Evolutionary conservation across 345 rosid genomes (phyloP).

Genomic region (Moricandia moricandioides): DNA sequence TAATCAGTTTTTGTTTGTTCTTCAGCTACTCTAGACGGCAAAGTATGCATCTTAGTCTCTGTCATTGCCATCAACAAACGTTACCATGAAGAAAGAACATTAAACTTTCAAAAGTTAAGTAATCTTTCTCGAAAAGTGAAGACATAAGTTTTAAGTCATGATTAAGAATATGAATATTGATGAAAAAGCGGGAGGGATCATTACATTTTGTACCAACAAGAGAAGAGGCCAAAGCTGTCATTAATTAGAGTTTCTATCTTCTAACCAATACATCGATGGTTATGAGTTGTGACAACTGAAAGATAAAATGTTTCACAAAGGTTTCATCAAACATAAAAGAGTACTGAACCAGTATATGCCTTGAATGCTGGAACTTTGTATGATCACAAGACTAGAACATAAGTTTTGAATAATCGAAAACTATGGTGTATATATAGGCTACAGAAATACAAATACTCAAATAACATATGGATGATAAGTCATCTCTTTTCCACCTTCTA

Average conservation of each 20-base stretch:
- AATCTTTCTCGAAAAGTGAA: slow-evolving; percentile 28
- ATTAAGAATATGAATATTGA: slow-evolving; percentile 33
- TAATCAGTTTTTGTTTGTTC: slow-evolving; percentile 11
- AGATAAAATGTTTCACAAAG: not conserved
- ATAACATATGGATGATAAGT: slow-evolving; percentile 4
- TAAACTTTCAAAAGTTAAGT: slow-evolving; percentile 31
- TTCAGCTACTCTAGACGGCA: slow-evolving; percentile 14
- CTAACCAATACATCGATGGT: slow-evolving; percentile 13
- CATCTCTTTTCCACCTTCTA: too few relatives aligned
- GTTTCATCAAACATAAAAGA: not conserved
- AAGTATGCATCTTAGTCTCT: slow-evolving; percentile 14
- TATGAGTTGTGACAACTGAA: slow-evolving; percentile 18
- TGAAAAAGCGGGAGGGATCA: slow-evolving; percentile 32
- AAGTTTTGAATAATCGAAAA: not conserved
- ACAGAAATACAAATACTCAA: slow-evolving; percentile 26
- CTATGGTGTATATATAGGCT: slow-evolving; percentile 3
- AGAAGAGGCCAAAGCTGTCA: slow-evolving; percentile 25
- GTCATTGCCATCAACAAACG: slow-evolving; percentile 34
- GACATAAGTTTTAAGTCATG: slow-evolving; percentile 28
- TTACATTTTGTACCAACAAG: slow-evolving; percentile 29
- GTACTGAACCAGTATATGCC: not conserved
- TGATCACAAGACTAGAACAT: not conserved
- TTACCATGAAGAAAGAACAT: slow-evolving; percentile 39
- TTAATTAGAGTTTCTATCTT: slow-evolving; percentile 23
- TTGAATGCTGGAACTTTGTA: not conserved